Evolutionary conservation across 371 early-diverging fungal species (phyloP).

Genomic region (Homolaphlyctis polyrhiza): DNA sequence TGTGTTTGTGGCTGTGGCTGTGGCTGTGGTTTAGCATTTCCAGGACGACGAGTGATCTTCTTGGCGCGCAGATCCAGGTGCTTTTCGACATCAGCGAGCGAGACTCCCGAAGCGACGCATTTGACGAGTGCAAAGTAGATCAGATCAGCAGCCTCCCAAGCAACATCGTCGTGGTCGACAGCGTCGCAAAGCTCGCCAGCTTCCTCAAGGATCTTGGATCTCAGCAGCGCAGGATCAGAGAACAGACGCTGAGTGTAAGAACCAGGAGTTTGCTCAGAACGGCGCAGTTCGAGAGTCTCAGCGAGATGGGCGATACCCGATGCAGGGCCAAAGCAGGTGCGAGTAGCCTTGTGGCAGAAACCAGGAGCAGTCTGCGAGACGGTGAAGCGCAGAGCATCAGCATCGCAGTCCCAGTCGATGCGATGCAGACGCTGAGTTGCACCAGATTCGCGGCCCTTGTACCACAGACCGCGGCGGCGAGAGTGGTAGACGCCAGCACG

Average conservation of each 20-base stretch:
- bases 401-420: slow-evolving; percentile 85
- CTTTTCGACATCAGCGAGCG: slow-evolving; percentile 78
- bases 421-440: slow-evolving; percentile 78
- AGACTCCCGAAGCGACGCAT: slow-evolving; percentile 76
- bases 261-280: slow-evolving; percentile 69
- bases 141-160: slow-evolving; percentile 95
- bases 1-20: slow-evolving; percentile 61
- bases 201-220: slow-evolving; percentile 93
- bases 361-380: slow-evolving; percentile 86
- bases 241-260: slow-evolving; percentile 92
- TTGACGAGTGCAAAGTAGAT: slow-evolving; percentile 92
- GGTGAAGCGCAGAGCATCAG: slow-evolving; percentile 79
- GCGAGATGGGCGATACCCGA: slow-evolving; percentile 70
- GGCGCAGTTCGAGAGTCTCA: slow-evolving; percentile 56
- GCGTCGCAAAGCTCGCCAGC: slow-evolving; percentile 91
- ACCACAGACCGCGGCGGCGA: slow-evolving; percentile 88
- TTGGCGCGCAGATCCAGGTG: slow-evolving; percentile 76
- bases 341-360: slow-evolving; percentile 92
- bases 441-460: slow-evolving; percentile 92
- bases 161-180: slow-evolving; percentile 65
- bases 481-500: slow-evolving; percentile 90
- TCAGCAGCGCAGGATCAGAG: slow-evolving; percentile 70
- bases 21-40: slow-evolving; percentile 84
- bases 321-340: slow-evolving; percentile 85
- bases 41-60: slow-evolving; percentile 88